phyloP scores from a whole-genome alignment of 768 basidiomycete species.

The Pseudohyphozyma bogoriensis region DNA sequence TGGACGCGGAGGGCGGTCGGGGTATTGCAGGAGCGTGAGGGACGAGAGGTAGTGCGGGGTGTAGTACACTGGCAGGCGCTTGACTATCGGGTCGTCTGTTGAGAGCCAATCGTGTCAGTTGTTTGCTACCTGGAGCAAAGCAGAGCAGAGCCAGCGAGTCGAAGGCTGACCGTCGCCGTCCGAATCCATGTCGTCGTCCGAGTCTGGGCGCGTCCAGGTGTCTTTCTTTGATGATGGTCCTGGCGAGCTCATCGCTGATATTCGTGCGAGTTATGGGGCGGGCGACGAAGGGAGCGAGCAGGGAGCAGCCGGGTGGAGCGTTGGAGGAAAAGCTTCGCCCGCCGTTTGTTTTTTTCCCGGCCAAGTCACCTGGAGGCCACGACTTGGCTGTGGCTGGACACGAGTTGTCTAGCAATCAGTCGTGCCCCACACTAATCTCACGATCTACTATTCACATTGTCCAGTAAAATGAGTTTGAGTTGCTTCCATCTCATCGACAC shows the following conservation, averaged over 20 bases:
- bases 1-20: constrained; percentile 30
- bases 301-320: neutral
- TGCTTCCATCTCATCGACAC: too few species aligned
- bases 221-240: neutral
- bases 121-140: neutral
- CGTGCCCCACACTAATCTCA: too few species aligned
- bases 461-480: too few species aligned
- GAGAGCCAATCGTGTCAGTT: constrained; percentile 15
- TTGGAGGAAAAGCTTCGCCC: neutral
- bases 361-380: too few species aligned
- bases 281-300: neutral
- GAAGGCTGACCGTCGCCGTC: neutral
- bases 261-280: neutral
- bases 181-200: too few species aligned
- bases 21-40: constrained; percentile 35
- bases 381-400: too few species aligned
- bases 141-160: too few species aligned
- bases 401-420: too few species aligned
- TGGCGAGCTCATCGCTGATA: neutral
- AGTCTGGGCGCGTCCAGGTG: too few species aligned
- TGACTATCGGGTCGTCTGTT: constrained; percentile 31
- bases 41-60: constrained; percentile 29
- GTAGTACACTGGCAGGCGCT: constrained; percentile 34
- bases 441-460: too few species aligned
- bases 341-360: too few species aligned